A percentile compares a stretch with the other conserved stretches of the same genome.
phyloP scores from a whole-genome alignment of 2,329 filamentous ascomycete genomes.

The Pseudogymnoascus sp. region DNA sequence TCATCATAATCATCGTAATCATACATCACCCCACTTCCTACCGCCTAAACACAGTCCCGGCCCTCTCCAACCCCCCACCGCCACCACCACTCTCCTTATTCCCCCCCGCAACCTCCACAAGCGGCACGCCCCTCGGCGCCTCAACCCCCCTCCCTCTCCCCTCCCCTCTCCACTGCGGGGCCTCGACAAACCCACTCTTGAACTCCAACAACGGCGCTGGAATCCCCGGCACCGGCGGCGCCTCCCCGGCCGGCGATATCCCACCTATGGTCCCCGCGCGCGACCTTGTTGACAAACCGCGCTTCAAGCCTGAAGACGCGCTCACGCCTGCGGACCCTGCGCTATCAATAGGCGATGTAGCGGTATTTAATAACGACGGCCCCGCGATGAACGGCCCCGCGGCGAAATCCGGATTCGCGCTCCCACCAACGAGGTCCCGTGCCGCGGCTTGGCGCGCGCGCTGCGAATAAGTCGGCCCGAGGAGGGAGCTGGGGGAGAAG shows the following conservation, averaged over 20 bases:
- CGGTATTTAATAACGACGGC: constrained; percentile 45
- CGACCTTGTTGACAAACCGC: not conserved
- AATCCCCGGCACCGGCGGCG: constrained; percentile 5
- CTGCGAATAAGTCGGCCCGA: constrained; percentile 43
- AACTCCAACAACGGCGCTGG: constrained; percentile 49
- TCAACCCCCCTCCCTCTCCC: constrained; percentile 44
- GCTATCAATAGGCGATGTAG: not conserved
- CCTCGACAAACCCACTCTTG: constrained; percentile 55
- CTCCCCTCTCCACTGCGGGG: constrained; percentile 50
- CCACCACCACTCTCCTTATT: not conserved
- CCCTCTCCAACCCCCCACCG: not conserved
- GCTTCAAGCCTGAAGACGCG: not conserved
- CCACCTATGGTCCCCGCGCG: not conserved
- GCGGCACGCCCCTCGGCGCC: constrained; percentile 34
- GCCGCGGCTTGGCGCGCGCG: constrained; percentile 30
- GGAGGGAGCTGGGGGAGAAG: constrained; percentile 39
- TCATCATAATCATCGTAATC: not conserved
- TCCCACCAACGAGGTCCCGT: constrained; percentile 19
- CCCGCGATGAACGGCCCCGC: constrained; percentile 47
- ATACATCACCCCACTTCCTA: not conserved
- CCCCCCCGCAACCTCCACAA: constrained; percentile 38
- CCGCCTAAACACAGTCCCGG: not conserved
- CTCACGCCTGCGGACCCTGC: not conserved
- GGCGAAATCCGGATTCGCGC: constrained; percentile 23
- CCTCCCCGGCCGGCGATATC: not conserved